These are phyloP conservation scores for Wickerhamiella alocasiicola DNA, from an alignment of 805 yeast species.

Conservation along the genomic window DNA sequence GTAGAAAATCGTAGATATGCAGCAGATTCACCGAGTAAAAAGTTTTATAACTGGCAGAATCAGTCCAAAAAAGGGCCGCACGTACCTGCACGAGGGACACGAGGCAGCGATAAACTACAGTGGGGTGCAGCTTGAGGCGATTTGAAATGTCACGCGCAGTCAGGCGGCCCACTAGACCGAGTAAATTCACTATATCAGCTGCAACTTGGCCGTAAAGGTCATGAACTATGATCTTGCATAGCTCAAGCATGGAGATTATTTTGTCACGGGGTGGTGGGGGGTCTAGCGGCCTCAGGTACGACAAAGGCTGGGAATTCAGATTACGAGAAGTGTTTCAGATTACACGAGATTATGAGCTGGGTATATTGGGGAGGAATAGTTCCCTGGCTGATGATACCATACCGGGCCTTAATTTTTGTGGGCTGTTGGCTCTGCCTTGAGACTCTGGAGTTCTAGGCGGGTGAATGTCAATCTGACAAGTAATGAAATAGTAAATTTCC, in stretches of 20 bases:
- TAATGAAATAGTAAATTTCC: too few species aligned
- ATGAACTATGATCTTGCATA: slow-evolving; percentile 22
- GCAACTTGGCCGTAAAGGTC: slow-evolving; percentile 59
- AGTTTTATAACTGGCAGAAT: slow-evolving; percentile 23
- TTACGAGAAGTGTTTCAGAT: too few species aligned
- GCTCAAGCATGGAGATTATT: slow-evolving; percentile 14
- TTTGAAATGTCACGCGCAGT: slow-evolving; percentile 42
- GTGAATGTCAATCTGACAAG: too few species aligned
- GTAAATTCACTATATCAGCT: slow-evolving; percentile 43
- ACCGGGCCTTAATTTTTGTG: too few species aligned
- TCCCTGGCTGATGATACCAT: too few species aligned
- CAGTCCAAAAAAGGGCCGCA: slow-evolving; percentile 57
- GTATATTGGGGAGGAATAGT: too few species aligned
- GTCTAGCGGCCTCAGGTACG: too few species aligned
- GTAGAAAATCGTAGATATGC: slow-evolving; percentile 52
- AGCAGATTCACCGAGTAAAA: slow-evolving; percentile 50
- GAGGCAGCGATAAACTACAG: slow-evolving; percentile 48
- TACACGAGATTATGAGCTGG: too few species aligned
- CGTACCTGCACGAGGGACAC: slow-evolving; percentile 70
- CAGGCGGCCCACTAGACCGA: slow-evolving; percentile 58
- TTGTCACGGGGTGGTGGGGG: too few species aligned
- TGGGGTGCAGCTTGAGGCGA: slow-evolving; percentile 35
- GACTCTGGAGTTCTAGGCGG: too few species aligned
- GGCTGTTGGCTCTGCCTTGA: too few species aligned
- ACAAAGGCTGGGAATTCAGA: too few species aligned